Percentiles rank a stretch among this genome's conserved stretches.
phyloP scores from a whole-genome alignment of 2,329 filamentous ascomycete species.

The Coniochaeta sp. region DNA sequence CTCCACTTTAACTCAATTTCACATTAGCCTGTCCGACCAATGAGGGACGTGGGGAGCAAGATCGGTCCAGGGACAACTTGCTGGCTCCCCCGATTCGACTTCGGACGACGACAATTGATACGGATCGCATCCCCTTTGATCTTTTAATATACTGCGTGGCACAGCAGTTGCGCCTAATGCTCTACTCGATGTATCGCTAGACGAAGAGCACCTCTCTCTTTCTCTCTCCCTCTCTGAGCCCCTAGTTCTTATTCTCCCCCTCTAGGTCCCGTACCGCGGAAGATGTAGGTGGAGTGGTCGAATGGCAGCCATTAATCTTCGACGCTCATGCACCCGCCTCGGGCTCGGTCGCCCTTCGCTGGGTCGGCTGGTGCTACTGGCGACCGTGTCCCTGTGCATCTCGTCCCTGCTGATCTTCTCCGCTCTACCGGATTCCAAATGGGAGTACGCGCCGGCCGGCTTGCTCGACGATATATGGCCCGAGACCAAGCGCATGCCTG shows the following conservation, averaged over 20 bases:
- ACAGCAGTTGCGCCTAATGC: too few species aligned
- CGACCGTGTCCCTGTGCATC: not conserved
- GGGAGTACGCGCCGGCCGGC: not conserved
- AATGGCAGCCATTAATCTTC: not conserved
- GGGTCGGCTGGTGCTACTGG: not conserved
- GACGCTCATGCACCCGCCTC: not conserved
- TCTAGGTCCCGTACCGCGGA: not conserved
- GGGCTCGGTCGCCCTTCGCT: not conserved
- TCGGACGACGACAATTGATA: not conserved
- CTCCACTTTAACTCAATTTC: not conserved
- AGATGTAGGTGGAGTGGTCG: not conserved
- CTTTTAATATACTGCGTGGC: too few species aligned
- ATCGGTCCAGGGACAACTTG: not conserved
- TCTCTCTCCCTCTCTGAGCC: too few species aligned
- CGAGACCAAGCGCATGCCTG: slow-evolving; percentile 10
- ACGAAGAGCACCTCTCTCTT: not conserved
- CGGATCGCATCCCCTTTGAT: not conserved
- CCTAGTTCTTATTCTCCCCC: not conserved
- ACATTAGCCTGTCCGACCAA: not conserved
- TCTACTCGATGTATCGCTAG: not conserved
- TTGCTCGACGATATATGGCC: not conserved
- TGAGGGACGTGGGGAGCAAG: not conserved
- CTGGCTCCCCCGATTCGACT: too few species aligned
- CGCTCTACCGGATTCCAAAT: not conserved
- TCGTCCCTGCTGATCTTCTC: not conserved